Evolutionary conservation across 495 filamentous ascomycete genomes (phyloP), one percentile per base, ranked within the genome.

Genomic region (Polyplosphaeria fusca): DNA sequence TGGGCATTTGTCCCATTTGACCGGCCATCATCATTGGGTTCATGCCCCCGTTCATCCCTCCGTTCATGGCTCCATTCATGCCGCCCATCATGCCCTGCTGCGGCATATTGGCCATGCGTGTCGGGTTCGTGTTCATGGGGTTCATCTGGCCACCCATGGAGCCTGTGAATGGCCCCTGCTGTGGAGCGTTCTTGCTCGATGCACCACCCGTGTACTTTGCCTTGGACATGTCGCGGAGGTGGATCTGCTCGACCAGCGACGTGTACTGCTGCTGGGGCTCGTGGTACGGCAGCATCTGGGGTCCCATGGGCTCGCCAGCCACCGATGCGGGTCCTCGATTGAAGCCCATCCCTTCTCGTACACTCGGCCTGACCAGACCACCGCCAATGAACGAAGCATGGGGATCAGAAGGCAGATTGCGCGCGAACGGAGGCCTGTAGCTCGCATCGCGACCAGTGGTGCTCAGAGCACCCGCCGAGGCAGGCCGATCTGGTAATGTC

Each of bases 371-470:
- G 20, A 94, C 84, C 13, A 96, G 70, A 49, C 89, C 80, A 13
- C 90, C 88, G 9, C 91, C 91, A 50, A 84, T 83, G 41, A 60
- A 18, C 16, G 27, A 23, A 3, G 45, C 40, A 61, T 94, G 96
- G 5, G 93, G 93, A 69, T 97, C 93, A 40, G 83, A 83, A 14
- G 93, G 93, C 35, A 98, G 73, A 57, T 88, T 84, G 52, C 87
- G 77, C 18, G 93, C 93, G 72, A 98, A 98, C 1, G 86, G 84
- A 12, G 93, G 93, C 41, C 91, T 73, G 52, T 74, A 77, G n/a
- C n/a, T n/a, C 22, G 60, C 67, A 5, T 76, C 69, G 12, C 71
- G 71, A 37, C 70, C 70, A 58, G 78, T 71, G 51, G 76, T 67
- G 43, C 61, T 53, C 27, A 69, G 58, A 16, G 73, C 75, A 24